Percentiles rank a stretch among this genome's conserved stretches.
phyloP scores from a whole-genome alignment of 768 basidiomycete genomes.

The Pleurotus salmoneostramineus region DNA sequence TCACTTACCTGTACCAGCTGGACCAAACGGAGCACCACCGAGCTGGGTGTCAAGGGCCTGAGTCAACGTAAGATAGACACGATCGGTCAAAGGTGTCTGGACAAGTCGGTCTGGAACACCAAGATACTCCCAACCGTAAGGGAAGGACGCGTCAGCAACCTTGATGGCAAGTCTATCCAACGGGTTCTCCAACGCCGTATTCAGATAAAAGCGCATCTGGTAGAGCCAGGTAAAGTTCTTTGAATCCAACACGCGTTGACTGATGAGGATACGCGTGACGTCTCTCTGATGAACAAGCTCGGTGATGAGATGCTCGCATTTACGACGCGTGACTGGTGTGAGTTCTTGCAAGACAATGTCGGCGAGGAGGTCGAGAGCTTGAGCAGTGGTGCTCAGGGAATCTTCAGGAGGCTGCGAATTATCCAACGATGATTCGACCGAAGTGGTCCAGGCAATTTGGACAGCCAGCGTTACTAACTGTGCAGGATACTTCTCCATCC shows the following conservation, averaged over 20 bases:
- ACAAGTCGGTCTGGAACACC: conserved; percentile 96
- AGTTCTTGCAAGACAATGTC: conserved; percentile 94
- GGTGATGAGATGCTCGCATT: conserved; percentile 98
- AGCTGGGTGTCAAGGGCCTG: conserved; percentile 94
- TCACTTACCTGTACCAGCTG: conserved; percentile 85
- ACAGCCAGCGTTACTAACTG: conserved; percentile 95
- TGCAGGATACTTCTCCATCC: conserved; percentile 94
- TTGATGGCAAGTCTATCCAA: conserved; percentile 77
- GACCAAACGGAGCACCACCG: conserved; percentile 97
- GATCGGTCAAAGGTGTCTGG: conserved; percentile 95
- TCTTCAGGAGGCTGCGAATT: conserved; percentile 49
- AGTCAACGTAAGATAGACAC: conserved; percentile 93
- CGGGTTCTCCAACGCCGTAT: conserved; percentile 65
- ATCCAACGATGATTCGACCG: conserved; percentile 72
- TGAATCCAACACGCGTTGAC: conserved; percentile 56
- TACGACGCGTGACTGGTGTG: conserved; percentile 85
- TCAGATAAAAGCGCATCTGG: conserved; percentile 98
- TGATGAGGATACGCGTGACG: conserved; percentile 78
- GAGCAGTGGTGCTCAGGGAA: conserved; percentile 70
- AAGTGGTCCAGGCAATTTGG: conserved; percentile 91
- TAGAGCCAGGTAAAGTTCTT: conserved; percentile 90
- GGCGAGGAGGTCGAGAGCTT: conserved; percentile 91
- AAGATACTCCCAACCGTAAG: conserved; percentile 98
- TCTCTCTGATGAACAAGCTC: conserved; percentile 98
- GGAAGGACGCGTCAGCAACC: conserved; percentile 89